Evolutionary conservation across 2,329 filamentous ascomycete genomes (phyloP), one percentile per base, ranked within the genome.

Genomic region (Leptographium radiaticola): DNA sequence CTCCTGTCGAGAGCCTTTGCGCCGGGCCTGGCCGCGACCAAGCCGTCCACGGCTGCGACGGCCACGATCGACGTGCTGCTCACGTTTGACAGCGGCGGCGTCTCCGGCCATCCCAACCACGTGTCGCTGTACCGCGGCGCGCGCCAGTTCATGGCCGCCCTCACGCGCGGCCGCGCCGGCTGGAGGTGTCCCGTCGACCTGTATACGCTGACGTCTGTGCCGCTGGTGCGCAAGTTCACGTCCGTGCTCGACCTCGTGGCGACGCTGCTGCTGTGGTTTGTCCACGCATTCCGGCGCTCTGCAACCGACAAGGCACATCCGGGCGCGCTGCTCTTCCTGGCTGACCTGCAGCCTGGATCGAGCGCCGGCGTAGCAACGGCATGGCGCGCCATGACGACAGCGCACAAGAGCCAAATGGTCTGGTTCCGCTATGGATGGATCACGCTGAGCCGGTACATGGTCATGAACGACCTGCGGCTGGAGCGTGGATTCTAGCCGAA

Each of bases 361-460:
- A 78, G 63, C 2, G 70, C 70, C 49, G 72, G 69, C n/a, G 66
- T 74, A 55, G 66, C 66, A 11, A 73, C 75, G 34, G 91, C 88
- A 9, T 85, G 90, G 71, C 76, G 73, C 53, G 90, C 93, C 36
- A 98, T 98, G 93, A 89, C 87, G 2, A 76, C 78, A 53, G 91
- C 87, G 33, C 93, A 98, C 72, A 75, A 82, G 70, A 96, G 89
- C 68, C 93, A 98, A 76, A 98, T 98, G 93, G 81, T 87, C 40
- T 98, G 93, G 93, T 98, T 97, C 66, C 81, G 93, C 9, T 97
- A 89, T 79, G 88, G 89, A 3, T 98, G 90, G 89, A 95, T 98
- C 64, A 77, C 80, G 0, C 66, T 95, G 55, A 93, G 89, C 63
- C 76, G 93, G 57, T 98, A 97, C 70, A 97, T 98, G 93, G 79